Base-by-base conservation (phyloP, 805 yeast species). In the Candida hispaniensis region DNA sequence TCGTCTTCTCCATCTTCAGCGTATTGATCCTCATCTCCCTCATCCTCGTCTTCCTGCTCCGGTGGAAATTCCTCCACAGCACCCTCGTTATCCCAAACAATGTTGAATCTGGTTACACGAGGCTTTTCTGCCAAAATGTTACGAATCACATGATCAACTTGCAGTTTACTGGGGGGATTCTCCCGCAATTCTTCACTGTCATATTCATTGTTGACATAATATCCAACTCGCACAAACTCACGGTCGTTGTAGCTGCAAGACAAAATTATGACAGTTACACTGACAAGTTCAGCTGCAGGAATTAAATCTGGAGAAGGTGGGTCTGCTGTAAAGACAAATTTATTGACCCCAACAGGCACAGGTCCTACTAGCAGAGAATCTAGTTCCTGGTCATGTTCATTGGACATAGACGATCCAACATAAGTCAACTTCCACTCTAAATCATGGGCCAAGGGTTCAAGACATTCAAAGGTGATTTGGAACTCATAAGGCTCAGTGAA, bases 281-380 rank as follows among this genome's bases (percentile, higher is more conserved):
- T 75, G 9, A 91, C 96, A 44, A 91, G 67, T 55, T 91, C 98
- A 46, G 83, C 77, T 3, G 95, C 95, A 0, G 99, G 99, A 45
- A 91, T 91, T 46, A 86, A 59, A 47, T 88, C 97, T 0, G 96
- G 93, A 1, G 88, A 75, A 1, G 99, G 99, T 0, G 99, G 94
- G 50, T 93, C 97, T 0, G 97, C 96, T 12, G 81, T 73, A 55
- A 91, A 79, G 7, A 86, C 68, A 50, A 91, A 91, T 57, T 88
- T 85, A 54, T 91, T 91, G 24, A 88, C 75, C 1, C 99, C 99
- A 2, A 91, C 94, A 0, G 98, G 99, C 2, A 91, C 94, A 0
- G 99, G 99, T 0, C 99, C 99, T 3, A 91, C 99, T n/a, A 91
- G 61, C 22, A 91, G 75, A 1, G 96, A 85, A 52, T 91, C 99